Evolutionary conservation across 139 green algal genomes (phyloP).

Genomic region (Chlamydomonas sp.): DNA sequence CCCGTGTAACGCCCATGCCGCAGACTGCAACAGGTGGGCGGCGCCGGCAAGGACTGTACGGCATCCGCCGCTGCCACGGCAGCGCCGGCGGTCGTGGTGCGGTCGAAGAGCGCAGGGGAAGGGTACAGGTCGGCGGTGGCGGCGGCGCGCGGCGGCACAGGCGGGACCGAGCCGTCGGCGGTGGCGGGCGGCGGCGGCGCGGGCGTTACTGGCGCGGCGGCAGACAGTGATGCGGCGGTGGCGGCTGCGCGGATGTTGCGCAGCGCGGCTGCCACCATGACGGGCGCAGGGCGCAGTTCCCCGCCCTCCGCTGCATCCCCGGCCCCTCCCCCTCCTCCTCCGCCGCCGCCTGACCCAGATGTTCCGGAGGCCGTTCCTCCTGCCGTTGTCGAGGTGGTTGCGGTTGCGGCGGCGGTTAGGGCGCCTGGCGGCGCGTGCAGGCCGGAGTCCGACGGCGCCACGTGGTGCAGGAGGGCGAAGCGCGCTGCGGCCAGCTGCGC

Average conservation of each 20-base stretch:
- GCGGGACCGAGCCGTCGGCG: constrained; percentile 50
- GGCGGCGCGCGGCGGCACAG: constrained; percentile 32
- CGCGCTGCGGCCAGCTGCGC: constrained; percentile 58
- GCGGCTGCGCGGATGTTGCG: background rate
- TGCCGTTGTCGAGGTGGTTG: background rate
- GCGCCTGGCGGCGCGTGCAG: constrained; percentile 31
- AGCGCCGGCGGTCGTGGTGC: background rate
- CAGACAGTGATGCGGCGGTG: constrained; percentile 9
- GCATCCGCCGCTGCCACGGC: background rate
- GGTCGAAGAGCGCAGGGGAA: constrained; percentile 16
- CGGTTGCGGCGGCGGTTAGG: constrained; percentile 6
- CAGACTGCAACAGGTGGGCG: constrained; percentile 55
- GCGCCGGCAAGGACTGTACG: constrained; percentile 47
- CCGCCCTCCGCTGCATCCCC: background rate
- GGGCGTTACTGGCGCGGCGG: constrained; percentile 6
- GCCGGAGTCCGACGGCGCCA: constrained; percentile 29
- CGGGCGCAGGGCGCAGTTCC: constrained; percentile 10
- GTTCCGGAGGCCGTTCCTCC: background rate
- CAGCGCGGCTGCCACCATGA: constrained; percentile 21
- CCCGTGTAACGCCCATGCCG: constrained; percentile 42
- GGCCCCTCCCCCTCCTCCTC: background rate
- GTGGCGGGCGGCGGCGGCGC: constrained; percentile 45
- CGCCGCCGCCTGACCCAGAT: background rate
- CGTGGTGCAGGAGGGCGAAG: constrained; percentile 59
- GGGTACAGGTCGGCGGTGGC: constrained; percentile 30